Evolutionary conservation across 1,139 yeast genomes (phyloP), one percentile per base, ranked within the genome.

Genomic region (Oligophagozyma castellii): DNA sequence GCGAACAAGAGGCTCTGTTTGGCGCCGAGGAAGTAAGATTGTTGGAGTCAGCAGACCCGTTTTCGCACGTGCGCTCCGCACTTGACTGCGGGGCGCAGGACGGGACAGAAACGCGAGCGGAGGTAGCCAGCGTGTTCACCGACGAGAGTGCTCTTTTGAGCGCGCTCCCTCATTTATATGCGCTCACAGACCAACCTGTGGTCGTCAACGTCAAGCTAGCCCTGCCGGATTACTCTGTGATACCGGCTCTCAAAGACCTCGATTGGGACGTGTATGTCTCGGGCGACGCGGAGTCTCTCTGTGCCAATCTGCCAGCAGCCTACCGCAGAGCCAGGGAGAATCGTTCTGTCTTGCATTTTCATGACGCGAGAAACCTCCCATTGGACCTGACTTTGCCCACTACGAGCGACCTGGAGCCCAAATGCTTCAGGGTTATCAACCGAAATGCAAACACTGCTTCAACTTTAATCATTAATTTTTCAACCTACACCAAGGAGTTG

Each of bases 241-340:
- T 80, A 19, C 62, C 86, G 11, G 68, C 81, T 7, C 61, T 80
- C 41, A 72, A 86, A 47, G 92, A 81, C 52, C 61, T 77, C 29
- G 70, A 72, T 12, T 66, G 63, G 39, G 68, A 74, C 7, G 62
- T 78, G 16, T 54, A 83, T 35, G 65, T 83, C 31, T 18, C 20
- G 8, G 10, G 10, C 20, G 10, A 7, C 20, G 10, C 7, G 7
- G 20, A 10, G 20, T 18, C 20, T 7, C 20, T 7, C 10, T n/a
- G n/a, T n/a, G 20, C 20, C 20, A 18, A 18, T 39, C 61, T 77
- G 6, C 55, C 60, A 29, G 63, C 62, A 8, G 40, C 44, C 32
- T 60, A 67, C 30, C 59, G 79, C 10, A 53, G 65, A 22, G 67
- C 89, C 2, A 67, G 73, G 43, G 58, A 72, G 27, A 42, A 56